These are phyloP conservation scores for Coniochaeta pulveracea DNA, from an alignment of 2,329 filamentous ascomycete genomes.

Conservation along the genomic window DNA sequence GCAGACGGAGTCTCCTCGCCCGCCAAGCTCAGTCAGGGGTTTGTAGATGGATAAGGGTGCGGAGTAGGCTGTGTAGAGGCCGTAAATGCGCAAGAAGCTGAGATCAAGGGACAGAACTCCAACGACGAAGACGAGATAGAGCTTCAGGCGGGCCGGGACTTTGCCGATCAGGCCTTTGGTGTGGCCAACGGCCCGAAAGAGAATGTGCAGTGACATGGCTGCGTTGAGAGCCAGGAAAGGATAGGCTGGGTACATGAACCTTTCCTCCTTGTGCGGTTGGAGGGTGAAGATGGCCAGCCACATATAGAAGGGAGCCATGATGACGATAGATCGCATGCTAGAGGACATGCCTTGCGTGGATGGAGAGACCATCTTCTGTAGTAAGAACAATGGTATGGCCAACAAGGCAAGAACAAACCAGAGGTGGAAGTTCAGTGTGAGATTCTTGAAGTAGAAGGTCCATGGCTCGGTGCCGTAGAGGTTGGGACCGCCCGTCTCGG, in stretches of 20 bases:
- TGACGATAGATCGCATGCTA: slow-evolving; percentile 63
- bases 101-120: slow-evolving; percentile 54
- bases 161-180: slow-evolving; percentile 54
- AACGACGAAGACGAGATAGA: slow-evolving; percentile 47
- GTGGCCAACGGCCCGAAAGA: slow-evolving; percentile 65
- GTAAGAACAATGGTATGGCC: slow-evolving; percentile 61
- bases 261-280: slow-evolving; percentile 94
- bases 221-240: slow-evolving; percentile 85
- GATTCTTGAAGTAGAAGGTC: slow-evolving; percentile 91
- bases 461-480: slow-evolving; percentile 95
- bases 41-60: slow-evolving; percentile 66
- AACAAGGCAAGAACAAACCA: slow-evolving; percentile 77
- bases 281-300: slow-evolving; percentile 87
- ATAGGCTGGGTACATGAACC: slow-evolving; percentile 97
- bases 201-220: slow-evolving; percentile 70
- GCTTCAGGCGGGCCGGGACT: slow-evolving; percentile 65
- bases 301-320: slow-evolving; percentile 80
- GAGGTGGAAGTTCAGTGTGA: slow-evolving; percentile 87
- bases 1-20: slow-evolving; percentile 62
- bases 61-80: slow-evolving; percentile 70
- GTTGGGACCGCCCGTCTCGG: slow-evolving; percentile 68
- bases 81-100: slow-evolving; percentile 61
- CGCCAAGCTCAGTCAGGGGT: slow-evolving; percentile 47
- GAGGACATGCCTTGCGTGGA: slow-evolving; percentile 55
- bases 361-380: slow-evolving; percentile 57